Evolutionary conservation across 1,139 yeast genomes (phyloP).

Genomic region (Ogataea hybrid): DNA sequence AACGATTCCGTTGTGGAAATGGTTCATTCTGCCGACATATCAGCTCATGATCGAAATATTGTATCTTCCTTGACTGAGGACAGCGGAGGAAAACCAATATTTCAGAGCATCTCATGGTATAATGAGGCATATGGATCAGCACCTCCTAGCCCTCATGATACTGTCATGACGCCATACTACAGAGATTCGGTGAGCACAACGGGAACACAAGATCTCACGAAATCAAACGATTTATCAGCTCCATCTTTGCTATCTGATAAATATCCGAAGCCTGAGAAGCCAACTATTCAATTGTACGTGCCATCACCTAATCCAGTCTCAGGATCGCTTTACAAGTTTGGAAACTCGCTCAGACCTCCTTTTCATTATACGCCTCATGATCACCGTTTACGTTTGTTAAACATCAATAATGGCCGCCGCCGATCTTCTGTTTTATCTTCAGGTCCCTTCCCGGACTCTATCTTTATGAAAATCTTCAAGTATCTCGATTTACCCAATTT

Average conservation of each 20-base stretch:
- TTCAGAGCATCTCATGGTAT: slow-evolving; percentile 21
- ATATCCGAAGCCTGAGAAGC: background rate
- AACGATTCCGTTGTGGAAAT: slow-evolving; percentile 28
- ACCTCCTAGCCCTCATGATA: background rate
- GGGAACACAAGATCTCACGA: background rate
- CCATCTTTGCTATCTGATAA: background rate
- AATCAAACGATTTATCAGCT: background rate
- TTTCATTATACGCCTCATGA: slow-evolving; percentile 54
- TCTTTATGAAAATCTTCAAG: slow-evolving; percentile 52
- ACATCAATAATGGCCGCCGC: slow-evolving; percentile 41
- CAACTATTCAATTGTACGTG: slow-evolving; percentile 17
- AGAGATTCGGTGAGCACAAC: slow-evolving; percentile 2
- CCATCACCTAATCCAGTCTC: slow-evolving; percentile 27
- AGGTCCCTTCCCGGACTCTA: slow-evolving; percentile 58
- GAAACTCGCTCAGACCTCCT: slow-evolving; percentile 16
- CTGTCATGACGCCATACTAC: slow-evolving; percentile 11
- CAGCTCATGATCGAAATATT: slow-evolving; percentile 19
- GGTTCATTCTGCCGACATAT: slow-evolving; percentile 20
- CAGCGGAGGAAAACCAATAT: slow-evolving; percentile 16
- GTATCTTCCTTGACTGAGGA: slow-evolving; percentile 19
- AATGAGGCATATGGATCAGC: background rate
- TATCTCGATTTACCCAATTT: slow-evolving; percentile 51
- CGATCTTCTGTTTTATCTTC: slow-evolving; percentile 55
- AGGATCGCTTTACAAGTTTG: slow-evolving; percentile 27
- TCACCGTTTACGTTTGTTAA: slow-evolving; percentile 46